Percentiles rank a stretch among this genome's conserved stretches.
phyloP scores from a whole-genome alignment of 192 early-diverging fungal genomes.

The Backusella tuberculispora region DNA sequence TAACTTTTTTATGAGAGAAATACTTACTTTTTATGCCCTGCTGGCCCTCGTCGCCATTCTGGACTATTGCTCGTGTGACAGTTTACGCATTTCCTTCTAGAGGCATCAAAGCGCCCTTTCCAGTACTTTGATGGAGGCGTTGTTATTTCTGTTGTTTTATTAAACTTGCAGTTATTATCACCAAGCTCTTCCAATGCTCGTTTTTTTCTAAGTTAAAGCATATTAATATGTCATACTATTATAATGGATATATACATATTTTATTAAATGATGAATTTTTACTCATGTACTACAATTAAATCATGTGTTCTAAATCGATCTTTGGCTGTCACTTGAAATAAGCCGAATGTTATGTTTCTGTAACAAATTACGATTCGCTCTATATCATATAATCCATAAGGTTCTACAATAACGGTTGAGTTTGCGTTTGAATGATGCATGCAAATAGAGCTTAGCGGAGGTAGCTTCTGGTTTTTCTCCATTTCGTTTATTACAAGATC shows the following conservation, averaged over 20 bases:
- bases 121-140: neutral
- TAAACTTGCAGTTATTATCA: neutral
- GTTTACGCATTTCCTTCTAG: conserved; percentile 18
- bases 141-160: neutral
- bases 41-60: conserved; percentile 31
- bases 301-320: neutral
- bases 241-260: neutral
- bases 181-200: neutral
- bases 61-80: conserved; percentile 30
- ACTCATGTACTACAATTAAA: neutral
- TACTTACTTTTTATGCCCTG: conserved; percentile 28
- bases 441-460: neutral
- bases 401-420: neutral
- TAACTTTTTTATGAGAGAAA: too few species aligned
- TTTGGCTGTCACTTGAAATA: conserved; percentile 4
- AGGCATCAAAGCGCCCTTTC: conserved; percentile 3
- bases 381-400: neutral
- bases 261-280: neutral
- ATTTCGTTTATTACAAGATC: neutral
- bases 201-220: neutral
- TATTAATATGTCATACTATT: neutral
- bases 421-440: conserved; percentile 2
- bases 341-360: conserved; percentile 14
- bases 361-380: neutral
- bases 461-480: neutral